Percentiles rank a stretch among this genome's conserved stretches.
These are phyloP conservation scores for Zymoseptoria crescenta DNA, from an alignment of 2,329 filamentous ascomycete species.

Conservation along the genomic window DNA sequence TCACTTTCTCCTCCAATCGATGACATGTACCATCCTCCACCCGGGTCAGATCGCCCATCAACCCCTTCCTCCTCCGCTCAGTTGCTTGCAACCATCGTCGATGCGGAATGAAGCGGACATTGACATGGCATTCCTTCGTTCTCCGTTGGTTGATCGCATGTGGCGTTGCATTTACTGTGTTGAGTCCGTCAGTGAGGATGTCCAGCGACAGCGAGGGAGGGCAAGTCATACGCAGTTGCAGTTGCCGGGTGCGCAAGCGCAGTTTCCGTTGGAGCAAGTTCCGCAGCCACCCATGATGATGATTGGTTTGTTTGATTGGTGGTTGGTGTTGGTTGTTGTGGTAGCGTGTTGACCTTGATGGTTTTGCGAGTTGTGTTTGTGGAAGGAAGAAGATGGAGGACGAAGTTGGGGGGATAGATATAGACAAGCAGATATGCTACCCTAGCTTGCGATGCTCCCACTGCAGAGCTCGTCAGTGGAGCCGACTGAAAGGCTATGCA, in stretches of 20 bases:
- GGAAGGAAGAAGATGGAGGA: conserved; percentile 6
- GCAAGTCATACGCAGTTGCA: conserved; percentile 26
- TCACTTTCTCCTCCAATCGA: neutral
- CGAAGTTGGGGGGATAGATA: conserved; percentile 13
- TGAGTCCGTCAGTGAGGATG: neutral
- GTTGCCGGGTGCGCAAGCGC: conserved; percentile 21
- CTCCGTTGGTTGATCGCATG: conserved; percentile 1
- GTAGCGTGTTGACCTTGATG: conserved; percentile 17
- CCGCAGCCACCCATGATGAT: conserved; percentile 28
- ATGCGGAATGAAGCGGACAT: conserved; percentile 4
- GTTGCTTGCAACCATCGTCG: conserved; percentile 4
- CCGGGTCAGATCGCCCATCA: neutral
- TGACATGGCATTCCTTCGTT: conserved; percentile 3
- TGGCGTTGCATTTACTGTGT: conserved; percentile 5
- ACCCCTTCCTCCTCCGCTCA: neutral
- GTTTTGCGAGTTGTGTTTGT: conserved; percentile 8
- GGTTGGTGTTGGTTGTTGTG: conserved; percentile 12
- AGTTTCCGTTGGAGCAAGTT: conserved; percentile 25
- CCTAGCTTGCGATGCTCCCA: conserved; percentile 6
- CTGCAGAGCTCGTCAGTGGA: conserved; percentile 10
- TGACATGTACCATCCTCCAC: neutral
- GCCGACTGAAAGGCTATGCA: conserved; percentile 14
- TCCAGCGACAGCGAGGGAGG: neutral
- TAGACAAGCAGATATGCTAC: conserved; percentile 6
- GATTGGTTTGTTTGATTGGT: conserved; percentile 11